These are phyloP conservation scores for Trichoderma atroviride DNA, from an alignment of 2,329 filamentous ascomycete species.

Conservation along the genomic window DNA sequence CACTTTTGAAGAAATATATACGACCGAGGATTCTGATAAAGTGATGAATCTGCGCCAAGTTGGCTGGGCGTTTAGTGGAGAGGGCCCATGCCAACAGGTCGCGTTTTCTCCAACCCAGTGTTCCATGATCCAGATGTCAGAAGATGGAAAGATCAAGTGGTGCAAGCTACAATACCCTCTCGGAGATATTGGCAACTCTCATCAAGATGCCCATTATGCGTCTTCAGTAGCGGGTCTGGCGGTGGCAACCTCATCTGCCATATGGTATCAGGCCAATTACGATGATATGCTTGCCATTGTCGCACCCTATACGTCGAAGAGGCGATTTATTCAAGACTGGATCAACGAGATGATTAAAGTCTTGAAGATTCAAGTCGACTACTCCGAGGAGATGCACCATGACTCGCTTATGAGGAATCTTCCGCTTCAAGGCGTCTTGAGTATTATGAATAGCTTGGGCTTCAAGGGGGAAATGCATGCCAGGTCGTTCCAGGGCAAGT, in stretches of 20 bases:
- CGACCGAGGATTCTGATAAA: conserved; percentile 63
- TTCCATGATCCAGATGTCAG: conserved; percentile 60
- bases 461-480: conserved; percentile 65
- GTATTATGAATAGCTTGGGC: conserved; percentile 77
- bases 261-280: conserved; percentile 54
- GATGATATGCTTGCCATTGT: conserved; percentile 74
- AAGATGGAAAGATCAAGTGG: conserved; percentile 63
- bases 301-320: conserved; percentile 49
- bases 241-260: conserved; percentile 51
- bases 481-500: conserved; percentile 69
- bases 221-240: conserved; percentile 66
- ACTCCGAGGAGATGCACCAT: conserved; percentile 72
- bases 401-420: conserved; percentile 74
- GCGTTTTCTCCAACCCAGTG: conserved; percentile 63
- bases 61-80: conserved; percentile 72
- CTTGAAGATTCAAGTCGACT: conserved; percentile 76
- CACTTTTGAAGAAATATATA: conserved; percentile 69
- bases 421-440: conserved; percentile 73
- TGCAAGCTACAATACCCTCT: conserved; percentile 55
- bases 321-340: conserved; percentile 61
- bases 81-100: conserved; percentile 64
- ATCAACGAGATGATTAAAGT: conserved; percentile 69
- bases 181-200: conserved; percentile 51
- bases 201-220: conserved; percentile 56
- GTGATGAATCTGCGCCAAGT: conserved; percentile 74